These are phyloP conservation scores for Penicillium pulvis DNA, from an alignment of 495 filamentous ascomycete species.

Conservation along the genomic window DNA sequence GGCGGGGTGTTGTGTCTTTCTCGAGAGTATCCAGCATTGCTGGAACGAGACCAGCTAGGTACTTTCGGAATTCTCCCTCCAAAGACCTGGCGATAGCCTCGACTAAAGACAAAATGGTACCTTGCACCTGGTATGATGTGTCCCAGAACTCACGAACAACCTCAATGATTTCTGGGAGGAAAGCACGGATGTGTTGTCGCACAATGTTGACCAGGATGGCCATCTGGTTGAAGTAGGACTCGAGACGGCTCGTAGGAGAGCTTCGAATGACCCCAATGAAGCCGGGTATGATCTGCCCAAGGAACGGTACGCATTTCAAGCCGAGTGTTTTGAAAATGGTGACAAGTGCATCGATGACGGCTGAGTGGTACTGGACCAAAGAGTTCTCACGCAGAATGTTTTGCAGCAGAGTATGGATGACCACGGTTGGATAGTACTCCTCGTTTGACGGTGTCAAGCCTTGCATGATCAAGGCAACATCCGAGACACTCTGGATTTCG, in stretches of 20 bases:
- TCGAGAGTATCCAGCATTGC: slow-evolving; percentile 94
- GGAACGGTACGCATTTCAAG: slow-evolving; percentile 90
- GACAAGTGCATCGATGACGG: slow-evolving; percentile 98
- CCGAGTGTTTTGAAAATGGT: slow-evolving; percentile 96
- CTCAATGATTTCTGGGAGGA: slow-evolving; percentile 77
- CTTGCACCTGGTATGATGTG: slow-evolving; percentile 70
- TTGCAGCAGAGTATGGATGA: slow-evolving; percentile 90
- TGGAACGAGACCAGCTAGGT: slow-evolving; percentile 83
- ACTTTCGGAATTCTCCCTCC: slow-evolving; percentile 96
- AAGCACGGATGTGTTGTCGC: slow-evolving; percentile 90
- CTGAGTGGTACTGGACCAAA: slow-evolving; percentile 83
- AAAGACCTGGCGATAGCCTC: slow-evolving; percentile 91
- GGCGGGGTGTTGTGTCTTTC: slow-evolving; percentile 69
- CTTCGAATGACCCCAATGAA: slow-evolving; percentile 84
- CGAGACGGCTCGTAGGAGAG: slow-evolving; percentile 70
- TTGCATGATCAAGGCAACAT: slow-evolving; percentile 97
- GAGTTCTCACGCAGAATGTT: slow-evolving; percentile 86
- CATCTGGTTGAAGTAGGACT: slow-evolving; percentile 96
- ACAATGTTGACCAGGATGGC: slow-evolving; percentile 93
- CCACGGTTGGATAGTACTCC: slow-evolving; percentile 97
- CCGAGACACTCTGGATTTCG: slow-evolving; percentile 69
- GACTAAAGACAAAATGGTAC: slow-evolving; percentile 86
- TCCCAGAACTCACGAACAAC: slow-evolving; percentile 88
- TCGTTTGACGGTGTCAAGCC: slow-evolving; percentile 96
- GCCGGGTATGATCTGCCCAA: slow-evolving; percentile 89